Evolutionary conservation across 202 grass and related monocot genomes (phyloP).

Genomic region (Dendrocalamus latiflorus): DNA sequence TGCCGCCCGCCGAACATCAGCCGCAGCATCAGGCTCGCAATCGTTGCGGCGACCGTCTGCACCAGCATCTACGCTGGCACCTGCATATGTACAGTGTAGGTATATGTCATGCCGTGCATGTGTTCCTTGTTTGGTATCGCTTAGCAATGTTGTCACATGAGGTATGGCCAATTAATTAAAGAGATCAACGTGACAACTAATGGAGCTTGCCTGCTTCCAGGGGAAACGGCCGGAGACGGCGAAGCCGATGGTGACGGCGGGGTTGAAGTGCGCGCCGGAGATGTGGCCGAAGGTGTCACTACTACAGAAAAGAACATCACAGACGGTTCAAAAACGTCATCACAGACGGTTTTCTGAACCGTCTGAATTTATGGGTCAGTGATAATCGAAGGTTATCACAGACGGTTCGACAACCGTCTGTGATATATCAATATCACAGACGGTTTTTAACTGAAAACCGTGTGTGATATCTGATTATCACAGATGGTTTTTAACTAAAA

Average conservation of each 20-base stretch:
- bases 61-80: constrained; percentile 57
- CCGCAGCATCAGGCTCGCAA: constrained; percentile 58
- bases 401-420: too few species aligned
- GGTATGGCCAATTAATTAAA: background rate
- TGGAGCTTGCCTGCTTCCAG: constrained; percentile 43
- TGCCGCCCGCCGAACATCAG: constrained; percentile 52
- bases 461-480: too few species aligned
- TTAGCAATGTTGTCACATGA: background rate
- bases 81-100: constrained; percentile 16
- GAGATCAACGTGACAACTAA: background rate
- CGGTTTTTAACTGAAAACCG: too few species aligned
- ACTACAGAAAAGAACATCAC: too few species aligned
- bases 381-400: too few species aligned
- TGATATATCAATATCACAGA: too few species aligned
- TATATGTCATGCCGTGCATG: background rate
- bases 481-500: too few species aligned
- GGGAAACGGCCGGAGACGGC: constrained; percentile 61
- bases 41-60: constrained; percentile 44
- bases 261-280: constrained; percentile 89
- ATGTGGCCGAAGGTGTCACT: constrained; percentile 81
- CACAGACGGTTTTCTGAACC: too few species aligned
- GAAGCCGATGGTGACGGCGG: constrained; percentile 75
- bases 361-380: too few species aligned
- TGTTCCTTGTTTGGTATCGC: background rate
- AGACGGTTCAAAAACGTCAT: too few species aligned